A percentile compares a stretch with the other conserved stretches of the same genome.
Conservation (phyloP, 2,329 filamentous ascomycete genomes). For the Trichoderma asperellum region DNA sequence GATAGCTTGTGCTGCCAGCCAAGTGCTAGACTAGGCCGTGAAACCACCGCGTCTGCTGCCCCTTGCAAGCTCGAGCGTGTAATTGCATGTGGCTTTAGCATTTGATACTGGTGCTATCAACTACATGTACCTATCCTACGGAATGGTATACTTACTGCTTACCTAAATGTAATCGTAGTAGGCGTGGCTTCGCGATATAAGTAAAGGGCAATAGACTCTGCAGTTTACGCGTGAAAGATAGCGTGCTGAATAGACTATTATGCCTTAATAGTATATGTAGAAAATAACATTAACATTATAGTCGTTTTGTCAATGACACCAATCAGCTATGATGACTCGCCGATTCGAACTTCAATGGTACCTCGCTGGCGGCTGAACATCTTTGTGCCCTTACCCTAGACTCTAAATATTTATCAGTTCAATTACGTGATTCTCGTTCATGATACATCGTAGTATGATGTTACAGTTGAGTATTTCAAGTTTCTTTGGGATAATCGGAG, state of each 20-base stretch:
- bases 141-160: background rate
- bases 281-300: background rate
- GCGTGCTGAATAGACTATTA: background rate
- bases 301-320: too few species aligned
- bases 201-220: background rate
- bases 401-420: background rate
- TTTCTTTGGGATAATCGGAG: too few species aligned
- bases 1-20: slow-evolving; percentile 14
- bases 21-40: slow-evolving; percentile 10
- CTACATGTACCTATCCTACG: background rate
- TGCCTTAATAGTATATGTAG: background rate
- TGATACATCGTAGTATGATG: too few species aligned
- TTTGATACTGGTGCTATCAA: background rate
- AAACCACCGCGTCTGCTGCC: slow-evolving; percentile 8
- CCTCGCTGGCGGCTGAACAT: background rate
- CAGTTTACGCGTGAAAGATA: too few species aligned
- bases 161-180: background rate
- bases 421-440: too few species aligned
- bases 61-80: background rate
- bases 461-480: too few species aligned
- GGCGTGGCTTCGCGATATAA: background rate
- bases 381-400: background rate
- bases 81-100: background rate
- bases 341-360: background rate
- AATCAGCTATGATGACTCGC: background rate